Base-by-base conservation (phyloP, 2,329 filamentous ascomycete genomes). In the Fusarium stilboides region DNA sequence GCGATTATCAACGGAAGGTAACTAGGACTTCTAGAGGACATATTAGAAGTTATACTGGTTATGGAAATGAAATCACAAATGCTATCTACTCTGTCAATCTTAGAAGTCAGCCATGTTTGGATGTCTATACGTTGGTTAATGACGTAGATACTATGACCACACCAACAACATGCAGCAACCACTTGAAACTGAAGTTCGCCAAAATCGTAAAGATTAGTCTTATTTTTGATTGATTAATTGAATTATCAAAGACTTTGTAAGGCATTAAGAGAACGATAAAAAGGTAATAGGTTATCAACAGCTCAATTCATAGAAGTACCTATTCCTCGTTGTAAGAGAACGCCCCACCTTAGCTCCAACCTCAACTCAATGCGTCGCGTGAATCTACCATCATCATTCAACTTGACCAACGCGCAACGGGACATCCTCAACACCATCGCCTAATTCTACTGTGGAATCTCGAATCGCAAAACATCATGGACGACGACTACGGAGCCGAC, bases 401-500 rank as follows among this genome's bases (percentile, higher is more conserved):
- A 45, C 22, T 3, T 37, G n/a, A 24, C 8, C 40, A 20, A 17
- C 36, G 39, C 31, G 13, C 5, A 34, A 5, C 34, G 8, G 17
- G 17, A 20, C 4, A 14, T 31, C 26, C 6, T 15, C 19, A 19
- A 9, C 19, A 17, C 28, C n/a, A 44, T 19, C 22, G 10, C n/a
- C 5, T 14, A 68, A 34, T 33, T 72, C 1, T n/a, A 26, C 15
- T 12, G 5, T 20, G n/a, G 19, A 22, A 14, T 2, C 8, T 33
- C 6, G 6, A 13, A 6, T 46, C 6, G 10, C 8, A 24, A 26
- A 7, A 0, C 8, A 57, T 8, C 49, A 82, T 85, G 82, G 83
- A 86, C 53, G 87, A 88, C 68, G 87, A 89, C 47, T 88, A 86
- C 63, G 87, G 85, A 42, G 86, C 83, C 26, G 87, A 89, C 72